These are phyloP conservation scores for Ananas comosus DNA, from an alignment of 176 grass and related monocot genomes.

Conservation along the genomic window DNA sequence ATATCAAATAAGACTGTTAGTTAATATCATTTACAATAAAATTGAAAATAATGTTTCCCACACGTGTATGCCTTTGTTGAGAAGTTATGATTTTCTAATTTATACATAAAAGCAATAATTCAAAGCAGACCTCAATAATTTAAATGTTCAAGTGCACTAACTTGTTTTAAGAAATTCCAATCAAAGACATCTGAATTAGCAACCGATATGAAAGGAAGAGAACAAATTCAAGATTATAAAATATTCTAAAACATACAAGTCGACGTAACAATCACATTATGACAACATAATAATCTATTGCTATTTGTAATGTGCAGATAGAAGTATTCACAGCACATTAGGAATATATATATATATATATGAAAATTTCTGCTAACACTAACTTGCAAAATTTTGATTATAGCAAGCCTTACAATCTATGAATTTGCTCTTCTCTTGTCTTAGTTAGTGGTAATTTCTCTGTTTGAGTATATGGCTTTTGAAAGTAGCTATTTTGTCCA, in stretches of 20 bases:
- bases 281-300: not conserved
- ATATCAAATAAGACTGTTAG: too few species aligned
- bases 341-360: not conserved
- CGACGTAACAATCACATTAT: not conserved
- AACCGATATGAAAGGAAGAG: not conserved
- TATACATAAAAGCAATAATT: too few species aligned
- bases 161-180: not conserved
- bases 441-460: conserved; percentile 15
- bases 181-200: not conserved
- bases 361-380: not conserved
- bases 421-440: conserved; percentile 16
- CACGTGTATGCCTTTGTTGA: too few species aligned
- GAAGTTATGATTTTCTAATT: too few species aligned
- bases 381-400: conserved; percentile 1
- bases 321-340: not conserved
- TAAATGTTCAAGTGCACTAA: not conserved
- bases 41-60: too few species aligned
- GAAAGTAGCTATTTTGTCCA: conserved; percentile 4
- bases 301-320: not conserved
- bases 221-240: not conserved
- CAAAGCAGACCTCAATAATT: too few species aligned
- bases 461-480: conserved; percentile 1
- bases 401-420: conserved; percentile 36
- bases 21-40: too few species aligned
- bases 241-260: not conserved